These are phyloP conservation scores for Pyropia haitanensis DNA, from an alignment of 23 red algal genomes.

Conservation along the genomic window DNA sequence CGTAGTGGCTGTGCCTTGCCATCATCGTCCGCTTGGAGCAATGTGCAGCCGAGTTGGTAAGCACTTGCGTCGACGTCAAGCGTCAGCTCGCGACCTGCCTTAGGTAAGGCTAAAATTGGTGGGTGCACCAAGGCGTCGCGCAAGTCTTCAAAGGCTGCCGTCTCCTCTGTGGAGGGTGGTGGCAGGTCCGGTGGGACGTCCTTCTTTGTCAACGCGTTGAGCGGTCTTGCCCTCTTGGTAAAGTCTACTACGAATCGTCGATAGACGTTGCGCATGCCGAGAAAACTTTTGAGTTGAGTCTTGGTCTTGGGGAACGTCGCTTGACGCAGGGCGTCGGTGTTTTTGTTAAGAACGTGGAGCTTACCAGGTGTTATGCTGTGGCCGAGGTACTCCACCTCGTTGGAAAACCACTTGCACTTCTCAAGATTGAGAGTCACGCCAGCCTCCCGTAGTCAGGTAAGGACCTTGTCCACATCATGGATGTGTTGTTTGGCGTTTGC, in stretches of 20 bases:
- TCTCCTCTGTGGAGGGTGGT: not conserved
- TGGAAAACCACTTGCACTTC: constrained; percentile 5
- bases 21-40: constrained; percentile 7
- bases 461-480: not conserved
- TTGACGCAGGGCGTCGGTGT: not conserved
- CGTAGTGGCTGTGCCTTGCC: constrained; percentile 4
- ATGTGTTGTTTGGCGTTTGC: not conserved
- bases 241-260: not conserved
- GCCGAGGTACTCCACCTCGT: constrained; percentile 11
- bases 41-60: constrained; percentile 2
- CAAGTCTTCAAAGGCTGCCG: not conserved
- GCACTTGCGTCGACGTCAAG: constrained; percentile 13
- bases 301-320: not conserved
- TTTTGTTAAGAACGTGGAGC: not conserved
- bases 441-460: not conserved
- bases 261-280: constrained; percentile 5
- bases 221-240: not conserved
- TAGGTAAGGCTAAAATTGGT: constrained; percentile 3
- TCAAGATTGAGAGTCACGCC: not conserved
- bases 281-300: not conserved
- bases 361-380: constrained; percentile 2
- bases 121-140: not conserved
- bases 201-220: constrained; percentile 1
- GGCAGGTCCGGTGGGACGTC: not conserved
- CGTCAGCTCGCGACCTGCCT: not conserved